These are phyloP conservation scores for Spongospora subterranea DNA, from an alignment of 208 protist species.

Conservation along the genomic window DNA sequence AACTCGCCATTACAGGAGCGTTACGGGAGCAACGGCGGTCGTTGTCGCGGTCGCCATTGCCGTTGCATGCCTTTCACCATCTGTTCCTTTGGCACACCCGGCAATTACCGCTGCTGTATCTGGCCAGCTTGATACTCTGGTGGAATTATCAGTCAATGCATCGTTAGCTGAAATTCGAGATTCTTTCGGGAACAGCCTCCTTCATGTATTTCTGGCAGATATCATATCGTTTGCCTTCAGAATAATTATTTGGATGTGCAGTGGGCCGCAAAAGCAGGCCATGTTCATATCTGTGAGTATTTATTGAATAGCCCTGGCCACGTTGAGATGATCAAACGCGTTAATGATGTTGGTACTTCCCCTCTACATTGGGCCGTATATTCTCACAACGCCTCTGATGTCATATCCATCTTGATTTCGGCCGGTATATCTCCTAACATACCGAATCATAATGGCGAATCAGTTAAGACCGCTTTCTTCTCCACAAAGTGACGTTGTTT, in stretches of 20 bases:
- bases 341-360: background rate
- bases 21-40: background rate
- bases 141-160: background rate
- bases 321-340: background rate
- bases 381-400: background rate
- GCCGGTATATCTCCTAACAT: background rate
- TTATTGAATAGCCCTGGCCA: background rate
- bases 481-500: too few species aligned
- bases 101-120: background rate
- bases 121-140: background rate
- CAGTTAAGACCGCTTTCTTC: too few species aligned
- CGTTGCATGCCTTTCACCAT: background rate
- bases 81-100: background rate
- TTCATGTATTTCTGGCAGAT: background rate
- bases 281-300: background rate
- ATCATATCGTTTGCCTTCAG: background rate
- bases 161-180: conserved; percentile 1
- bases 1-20: too few species aligned
- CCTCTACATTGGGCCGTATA: conserved; percentile 44
- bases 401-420: background rate
- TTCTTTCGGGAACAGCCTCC: background rate
- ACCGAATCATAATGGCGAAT: background rate
- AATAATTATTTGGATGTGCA: background rate
- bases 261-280: conserved; percentile 26
- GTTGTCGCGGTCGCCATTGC: background rate